Evolutionary conservation across 2,329 filamentous ascomycete species (phyloP).

Genomic region (Neurospora crassa): DNA sequence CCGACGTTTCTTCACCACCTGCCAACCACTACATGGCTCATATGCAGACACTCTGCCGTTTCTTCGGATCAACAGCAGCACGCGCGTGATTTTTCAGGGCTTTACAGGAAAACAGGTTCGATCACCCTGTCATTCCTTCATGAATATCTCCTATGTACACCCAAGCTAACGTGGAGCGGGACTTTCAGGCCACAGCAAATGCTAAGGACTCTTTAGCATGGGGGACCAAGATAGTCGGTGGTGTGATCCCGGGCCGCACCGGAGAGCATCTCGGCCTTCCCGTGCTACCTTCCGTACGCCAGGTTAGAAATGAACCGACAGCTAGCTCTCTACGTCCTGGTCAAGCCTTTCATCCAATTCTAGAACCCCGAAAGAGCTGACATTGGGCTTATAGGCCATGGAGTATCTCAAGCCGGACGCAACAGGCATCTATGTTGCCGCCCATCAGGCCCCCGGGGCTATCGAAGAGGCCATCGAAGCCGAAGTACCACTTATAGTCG

Average conservation of each 20-base stretch:
- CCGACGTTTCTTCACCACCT: conserved; percentile 16
- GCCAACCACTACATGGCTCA: conserved; percentile 6
- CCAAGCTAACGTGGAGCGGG: conserved; percentile 2
- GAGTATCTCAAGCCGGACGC: conserved; percentile 64
- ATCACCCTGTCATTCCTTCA: conserved; percentile 2
- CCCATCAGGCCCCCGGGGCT: conserved; percentile 60
- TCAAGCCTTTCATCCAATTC: not conserved
- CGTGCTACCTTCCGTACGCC: conserved; percentile 57
- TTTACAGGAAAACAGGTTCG: conserved; percentile 28
- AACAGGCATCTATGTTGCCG: conserved; percentile 71
- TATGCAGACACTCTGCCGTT: conserved; percentile 27
- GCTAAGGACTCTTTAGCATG: conserved; percentile 67
- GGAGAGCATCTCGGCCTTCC: conserved; percentile 66
- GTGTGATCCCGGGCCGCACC: conserved; percentile 61
- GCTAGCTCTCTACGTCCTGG: not conserved
- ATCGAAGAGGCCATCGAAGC: conserved; percentile 76
- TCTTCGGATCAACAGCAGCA: conserved; percentile 30
- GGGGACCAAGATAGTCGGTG: conserved; percentile 73
- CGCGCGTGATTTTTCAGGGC: conserved; percentile 32
- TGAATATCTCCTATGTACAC: conserved; percentile 2
- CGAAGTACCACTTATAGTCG: conserved; percentile 67
- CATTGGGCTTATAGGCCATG: conserved; percentile 41
- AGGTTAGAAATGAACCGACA: conserved; percentile 25
- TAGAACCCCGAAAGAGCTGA: not conserved
- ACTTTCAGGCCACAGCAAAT: conserved; percentile 58